phyloP scores from a whole-genome alignment of 208 protist species.

The Acanthamoeba triangularis region DNA sequence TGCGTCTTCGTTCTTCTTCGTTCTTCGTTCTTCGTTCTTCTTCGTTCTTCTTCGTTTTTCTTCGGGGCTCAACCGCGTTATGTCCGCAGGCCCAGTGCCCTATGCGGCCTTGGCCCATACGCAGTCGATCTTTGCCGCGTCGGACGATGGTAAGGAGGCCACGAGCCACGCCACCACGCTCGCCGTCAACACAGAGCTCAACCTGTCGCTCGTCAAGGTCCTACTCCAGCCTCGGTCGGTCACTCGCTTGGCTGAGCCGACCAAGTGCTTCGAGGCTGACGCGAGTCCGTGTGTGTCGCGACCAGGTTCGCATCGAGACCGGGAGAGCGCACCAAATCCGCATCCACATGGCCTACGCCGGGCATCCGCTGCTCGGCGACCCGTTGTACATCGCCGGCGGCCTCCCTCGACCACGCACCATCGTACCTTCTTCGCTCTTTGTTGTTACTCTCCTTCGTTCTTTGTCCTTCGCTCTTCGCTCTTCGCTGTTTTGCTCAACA shows the following conservation, averaged over 20 bases:
- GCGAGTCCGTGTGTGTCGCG: not conserved
- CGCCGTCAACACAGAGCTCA: not conserved
- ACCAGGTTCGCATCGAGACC: constrained; percentile 39
- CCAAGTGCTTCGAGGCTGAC: not conserved
- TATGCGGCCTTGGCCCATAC: constrained; percentile 3
- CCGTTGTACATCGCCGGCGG: constrained; percentile 10
- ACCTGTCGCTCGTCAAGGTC: constrained; percentile 6
- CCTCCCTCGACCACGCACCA: not conserved
- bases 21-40: too few relatives aligned
- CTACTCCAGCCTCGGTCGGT: not conserved
- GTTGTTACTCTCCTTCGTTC: not conserved
- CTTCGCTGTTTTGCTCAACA: not conserved
- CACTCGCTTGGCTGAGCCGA: not conserved
- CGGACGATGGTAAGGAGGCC: constrained; percentile 40
- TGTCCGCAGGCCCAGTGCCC: not conserved
- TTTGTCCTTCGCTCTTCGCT: too few relatives aligned
- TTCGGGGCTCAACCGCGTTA: not conserved
- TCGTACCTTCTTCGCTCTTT: not conserved
- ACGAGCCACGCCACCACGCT: not conserved
- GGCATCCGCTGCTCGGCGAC: constrained; percentile 15
- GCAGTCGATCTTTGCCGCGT: constrained; percentile 15
- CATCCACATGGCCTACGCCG: constrained; percentile 42
- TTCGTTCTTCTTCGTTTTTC: not conserved
- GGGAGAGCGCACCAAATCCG: constrained; percentile 28
- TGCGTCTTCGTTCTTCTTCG: not conserved